phyloP scores from a whole-genome alignment of 306 rosid genomes.

The Spatholobus suberectus region DNA sequence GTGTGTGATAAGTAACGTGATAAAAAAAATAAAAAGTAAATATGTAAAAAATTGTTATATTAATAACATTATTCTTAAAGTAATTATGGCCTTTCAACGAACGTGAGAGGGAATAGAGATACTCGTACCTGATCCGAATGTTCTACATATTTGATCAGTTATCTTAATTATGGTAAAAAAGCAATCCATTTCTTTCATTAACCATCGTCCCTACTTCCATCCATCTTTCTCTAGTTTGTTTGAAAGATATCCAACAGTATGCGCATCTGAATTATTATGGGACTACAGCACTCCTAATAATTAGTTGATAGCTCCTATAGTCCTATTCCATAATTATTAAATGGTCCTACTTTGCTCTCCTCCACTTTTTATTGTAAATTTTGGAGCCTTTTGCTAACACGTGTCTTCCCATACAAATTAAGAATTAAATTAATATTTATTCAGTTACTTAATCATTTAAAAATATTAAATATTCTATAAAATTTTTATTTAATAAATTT shows the following conservation, averaged over 20 bases:
- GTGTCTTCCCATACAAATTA: not conserved
- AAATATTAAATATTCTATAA: not conserved
- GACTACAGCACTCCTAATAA: constrained; percentile 41
- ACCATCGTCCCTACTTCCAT: constrained; percentile 45
- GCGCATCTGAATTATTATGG: constrained; percentile 36
- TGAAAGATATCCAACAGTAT: constrained; percentile 35
- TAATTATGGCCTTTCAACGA: constrained; percentile 33
- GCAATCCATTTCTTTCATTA: constrained; percentile 38
- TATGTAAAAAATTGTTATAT: not conserved
- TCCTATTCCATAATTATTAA: constrained; percentile 14
- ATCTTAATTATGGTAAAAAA: constrained; percentile 44
- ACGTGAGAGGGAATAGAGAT: constrained; percentile 32
- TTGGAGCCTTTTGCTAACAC: not conserved
- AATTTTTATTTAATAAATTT: no score
- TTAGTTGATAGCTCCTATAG: constrained; percentile 33
- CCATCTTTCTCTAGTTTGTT: constrained; percentile 40
- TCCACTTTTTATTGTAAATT: not conserved
- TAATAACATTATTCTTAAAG: not conserved
- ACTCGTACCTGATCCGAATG: not conserved
- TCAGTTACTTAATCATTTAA: not conserved
- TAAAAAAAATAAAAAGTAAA: not conserved
- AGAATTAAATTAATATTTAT: not conserved
- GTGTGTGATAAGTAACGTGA: not conserved
- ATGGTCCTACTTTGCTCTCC: constrained; percentile 16
- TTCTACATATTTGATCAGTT: constrained; percentile 3